Conservation (phyloP, 23 red algal species). For the Cyanidiococcus yangmingshanensis region DNA sequence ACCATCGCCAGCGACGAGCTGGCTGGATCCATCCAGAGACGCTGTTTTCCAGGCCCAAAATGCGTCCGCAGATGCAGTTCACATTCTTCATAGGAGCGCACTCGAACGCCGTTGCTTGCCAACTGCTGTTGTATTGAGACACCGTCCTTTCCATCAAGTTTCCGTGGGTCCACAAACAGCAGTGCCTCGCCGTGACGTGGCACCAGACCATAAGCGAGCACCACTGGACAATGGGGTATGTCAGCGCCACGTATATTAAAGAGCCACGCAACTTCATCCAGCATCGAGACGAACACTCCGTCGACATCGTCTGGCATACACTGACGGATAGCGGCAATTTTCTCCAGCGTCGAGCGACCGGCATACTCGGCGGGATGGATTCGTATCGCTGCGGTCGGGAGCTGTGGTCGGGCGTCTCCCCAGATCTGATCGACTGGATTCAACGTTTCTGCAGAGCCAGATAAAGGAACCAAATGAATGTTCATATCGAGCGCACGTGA, state of each 20-base stretch:
- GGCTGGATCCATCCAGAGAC: conserved; percentile 68
- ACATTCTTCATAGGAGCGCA: conserved; percentile 38
- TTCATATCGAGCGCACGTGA: neutral
- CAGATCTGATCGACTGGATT: conserved; percentile 76
- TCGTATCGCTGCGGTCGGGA: conserved; percentile 33
- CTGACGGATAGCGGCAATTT: conserved; percentile 41
- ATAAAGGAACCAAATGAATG: conserved; percentile 1
- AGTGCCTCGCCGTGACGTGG: conserved; percentile 20
- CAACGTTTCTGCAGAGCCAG: neutral
- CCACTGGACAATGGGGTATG: conserved; percentile 80
- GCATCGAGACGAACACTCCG: conserved; percentile 51
- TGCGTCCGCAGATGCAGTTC: conserved; percentile 31
- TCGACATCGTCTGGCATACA: conserved; percentile 34
- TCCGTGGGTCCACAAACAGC: conserved; percentile 35
- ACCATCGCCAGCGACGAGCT: conserved; percentile 39
- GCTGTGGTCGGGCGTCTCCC: conserved; percentile 33
- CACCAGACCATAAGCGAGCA: conserved; percentile 62
- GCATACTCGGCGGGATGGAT: conserved; percentile 53
- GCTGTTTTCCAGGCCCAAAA: conserved; percentile 11
- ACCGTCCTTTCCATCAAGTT: conserved; percentile 19
- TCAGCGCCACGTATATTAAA: conserved; percentile 81
- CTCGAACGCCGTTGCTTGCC: conserved; percentile 20
- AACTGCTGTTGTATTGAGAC: conserved; percentile 23
- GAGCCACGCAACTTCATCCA: conserved; percentile 90
- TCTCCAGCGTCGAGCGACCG: conserved; percentile 40